Percentiles rank a stretch among this genome's conserved stretches.
phyloP scores from a whole-genome alignment of 345 rosid species.

The Cardamine resedifolia region DNA sequence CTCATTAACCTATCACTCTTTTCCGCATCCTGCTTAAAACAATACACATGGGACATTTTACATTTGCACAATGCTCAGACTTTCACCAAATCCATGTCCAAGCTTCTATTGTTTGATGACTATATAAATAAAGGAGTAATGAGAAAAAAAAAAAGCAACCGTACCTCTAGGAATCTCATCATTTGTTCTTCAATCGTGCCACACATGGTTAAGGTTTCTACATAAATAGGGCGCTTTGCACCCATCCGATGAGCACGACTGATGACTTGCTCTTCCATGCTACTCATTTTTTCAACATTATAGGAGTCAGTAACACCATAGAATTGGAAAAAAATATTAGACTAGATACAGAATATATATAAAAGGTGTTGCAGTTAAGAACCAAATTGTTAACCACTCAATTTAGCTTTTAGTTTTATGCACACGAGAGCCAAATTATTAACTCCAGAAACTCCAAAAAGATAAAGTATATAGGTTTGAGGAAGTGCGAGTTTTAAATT shows the following conservation, averaged over 20 bases:
- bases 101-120: conserved; percentile 1
- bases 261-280: conserved; percentile 96
- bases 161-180: conserved; percentile 80
- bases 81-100: conserved; percentile 13
- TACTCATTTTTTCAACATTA: conserved; percentile 36
- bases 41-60: conserved; percentile 14
- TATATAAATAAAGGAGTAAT: background rate
- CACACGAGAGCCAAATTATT: background rate
- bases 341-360: conserved; percentile 2
- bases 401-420: background rate
- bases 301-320: conserved; percentile 13
- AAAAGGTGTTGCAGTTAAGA: background rate
- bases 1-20: conserved; percentile 52
- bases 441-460: background rate
- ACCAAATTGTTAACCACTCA: conserved; percentile 15
- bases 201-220: conserved; percentile 87
- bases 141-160: background rate
- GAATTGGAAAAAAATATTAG: background rate
- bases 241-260: conserved; percentile 98
- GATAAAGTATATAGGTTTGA: too few species aligned
- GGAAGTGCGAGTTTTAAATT: background rate
- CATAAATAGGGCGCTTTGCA: conserved; percentile 78
- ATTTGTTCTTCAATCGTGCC: conserved; percentile 93
- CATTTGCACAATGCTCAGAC: background rate
- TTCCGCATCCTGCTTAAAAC: conserved; percentile 58